These are phyloP conservation scores for Bacidia rubella DNA, from an alignment of 495 filamentous ascomycete genomes.

Conservation along the genomic window DNA sequence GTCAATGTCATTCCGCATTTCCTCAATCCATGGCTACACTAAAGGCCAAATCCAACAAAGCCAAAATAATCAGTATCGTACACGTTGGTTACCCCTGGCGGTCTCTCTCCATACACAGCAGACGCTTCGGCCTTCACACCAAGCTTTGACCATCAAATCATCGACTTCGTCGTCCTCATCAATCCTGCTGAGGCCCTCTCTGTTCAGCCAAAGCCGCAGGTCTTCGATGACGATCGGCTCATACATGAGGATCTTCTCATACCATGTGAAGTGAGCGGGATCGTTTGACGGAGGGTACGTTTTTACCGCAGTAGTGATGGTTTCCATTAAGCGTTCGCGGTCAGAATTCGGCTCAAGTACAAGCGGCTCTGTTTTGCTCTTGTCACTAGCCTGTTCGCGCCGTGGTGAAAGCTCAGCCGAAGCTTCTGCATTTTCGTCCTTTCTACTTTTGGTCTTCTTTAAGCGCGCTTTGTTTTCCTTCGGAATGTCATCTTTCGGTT, in stretches of 20 bases:
- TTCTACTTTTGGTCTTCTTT: not conserved
- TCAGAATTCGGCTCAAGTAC: conserved; percentile 9
- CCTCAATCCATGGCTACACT: not conserved
- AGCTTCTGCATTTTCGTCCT: not conserved
- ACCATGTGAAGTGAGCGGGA: conserved; percentile 47
- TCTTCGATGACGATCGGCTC: conserved; percentile 88
- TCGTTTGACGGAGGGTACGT: conserved; percentile 35
- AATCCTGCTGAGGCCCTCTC: conserved; percentile 45
- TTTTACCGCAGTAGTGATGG: conserved; percentile 54
- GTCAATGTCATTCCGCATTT: not conserved
- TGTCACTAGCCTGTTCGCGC: not conserved
- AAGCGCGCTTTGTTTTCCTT: not conserved
- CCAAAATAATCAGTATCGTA: not conserved
- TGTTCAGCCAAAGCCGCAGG: conserved; percentile 70
- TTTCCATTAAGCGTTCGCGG: conserved; percentile 42
- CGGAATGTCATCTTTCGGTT: not conserved
- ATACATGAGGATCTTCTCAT: conserved; percentile 88
- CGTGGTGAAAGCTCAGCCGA: not conserved
- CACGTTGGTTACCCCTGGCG: conserved; percentile 40
- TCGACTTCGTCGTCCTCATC: conserved; percentile 54
- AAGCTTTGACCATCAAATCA: conserved; percentile 50
- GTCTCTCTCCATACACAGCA: conserved; percentile 83
- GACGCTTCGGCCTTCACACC: conserved; percentile 75
- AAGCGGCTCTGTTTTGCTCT: too few relatives aligned
- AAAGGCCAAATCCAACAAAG: not conserved